These are phyloP conservation scores for Rhexocercosporidium sp. DNA, from an alignment of 2,329 filamentous ascomycete species.

Conservation along the genomic window DNA sequence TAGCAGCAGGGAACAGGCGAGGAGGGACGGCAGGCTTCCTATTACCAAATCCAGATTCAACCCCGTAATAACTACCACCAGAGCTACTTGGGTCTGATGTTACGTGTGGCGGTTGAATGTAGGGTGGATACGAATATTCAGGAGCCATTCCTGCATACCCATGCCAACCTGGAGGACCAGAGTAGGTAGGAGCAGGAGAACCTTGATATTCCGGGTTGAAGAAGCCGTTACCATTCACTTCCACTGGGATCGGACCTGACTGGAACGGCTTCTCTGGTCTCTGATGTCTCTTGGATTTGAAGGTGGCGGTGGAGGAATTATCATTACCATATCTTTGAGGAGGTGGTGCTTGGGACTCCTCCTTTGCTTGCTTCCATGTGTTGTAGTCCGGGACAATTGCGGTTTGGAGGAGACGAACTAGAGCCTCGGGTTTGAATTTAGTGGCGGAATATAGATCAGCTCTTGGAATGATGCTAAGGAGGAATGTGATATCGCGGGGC, in stretches of 20 bases:
- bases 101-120: slow-evolving; percentile 8
- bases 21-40: slow-evolving; percentile 24
- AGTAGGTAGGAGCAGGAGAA: slow-evolving; percentile 8
- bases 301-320: neutral
- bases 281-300: neutral
- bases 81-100: slow-evolving; percentile 33
- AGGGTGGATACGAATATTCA: slow-evolving; percentile 22
- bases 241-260: neutral
- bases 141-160: slow-evolving; percentile 18
- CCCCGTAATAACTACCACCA: slow-evolving; percentile 23
- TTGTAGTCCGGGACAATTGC: slow-evolving; percentile 68
- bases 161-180: slow-evolving; percentile 17
- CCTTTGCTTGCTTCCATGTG: slow-evolving; percentile 55
- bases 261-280: neutral
- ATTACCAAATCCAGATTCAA: slow-evolving; percentile 25
- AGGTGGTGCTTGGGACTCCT: slow-evolving; percentile 33
- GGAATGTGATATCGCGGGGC: slow-evolving; percentile 67
- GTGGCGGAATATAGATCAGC: slow-evolving; percentile 72
- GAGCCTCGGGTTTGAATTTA: slow-evolving; percentile 70
- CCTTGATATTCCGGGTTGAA: slow-evolving; percentile 7
- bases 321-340: slow-evolving; percentile 14
- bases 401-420: slow-evolving; percentile 75
- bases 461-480: slow-evolving; percentile 67
- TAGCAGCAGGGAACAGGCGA: slow-evolving; percentile 19
- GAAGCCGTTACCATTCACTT: slow-evolving; percentile 2